Evolutionary conservation across 1,139 yeast species (phyloP).

Genomic region (Candida gigantensis): DNA sequence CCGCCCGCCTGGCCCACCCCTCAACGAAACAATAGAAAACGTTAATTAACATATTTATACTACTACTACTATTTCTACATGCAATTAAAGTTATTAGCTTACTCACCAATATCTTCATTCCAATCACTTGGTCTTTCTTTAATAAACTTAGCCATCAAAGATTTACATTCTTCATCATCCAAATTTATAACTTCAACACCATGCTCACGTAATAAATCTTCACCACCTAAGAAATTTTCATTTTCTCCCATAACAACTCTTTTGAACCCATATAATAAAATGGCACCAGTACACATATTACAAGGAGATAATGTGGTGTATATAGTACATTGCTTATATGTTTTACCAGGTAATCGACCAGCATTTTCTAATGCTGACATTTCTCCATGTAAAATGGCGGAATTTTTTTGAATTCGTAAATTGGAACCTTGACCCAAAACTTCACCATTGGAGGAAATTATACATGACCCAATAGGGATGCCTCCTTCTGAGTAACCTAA

Average conservation of each 20-base stretch:
- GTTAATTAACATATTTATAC: no score
- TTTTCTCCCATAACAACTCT: constrained; percentile 90
- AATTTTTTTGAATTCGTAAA: constrained; percentile 76
- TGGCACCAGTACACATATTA: constrained; percentile 93
- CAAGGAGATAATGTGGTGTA: constrained; percentile 94
- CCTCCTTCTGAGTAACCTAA: constrained; percentile 80
- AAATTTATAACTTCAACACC: constrained; percentile 78
- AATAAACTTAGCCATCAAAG: constrained; percentile 75
- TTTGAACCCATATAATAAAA: constrained; percentile 80
- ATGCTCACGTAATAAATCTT: constrained; percentile 61
- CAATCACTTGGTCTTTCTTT: constrained; percentile 76
- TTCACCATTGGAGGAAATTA: constrained; percentile 73
- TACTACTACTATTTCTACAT: no score
- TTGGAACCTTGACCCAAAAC: constrained; percentile 88
- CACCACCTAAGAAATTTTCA: constrained; percentile 74
- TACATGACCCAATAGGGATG: constrained; percentile 83
- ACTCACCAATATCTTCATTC: constrained; percentile 87
- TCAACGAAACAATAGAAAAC: no score
- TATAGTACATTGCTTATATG: constrained; percentile 73
- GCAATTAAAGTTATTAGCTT: no score
- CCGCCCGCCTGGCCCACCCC: no score
- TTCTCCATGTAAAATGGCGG: constrained; percentile 88
- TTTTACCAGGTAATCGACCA: constrained; percentile 73
- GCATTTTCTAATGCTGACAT: constrained; percentile 86
- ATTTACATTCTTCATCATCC: constrained; percentile 66